Evolutionary conservation across 2,329 filamentous ascomycete species (phyloP), one percentile per base, ranked within the genome.

Genomic region (Cryphonectria nitschkei): DNA sequence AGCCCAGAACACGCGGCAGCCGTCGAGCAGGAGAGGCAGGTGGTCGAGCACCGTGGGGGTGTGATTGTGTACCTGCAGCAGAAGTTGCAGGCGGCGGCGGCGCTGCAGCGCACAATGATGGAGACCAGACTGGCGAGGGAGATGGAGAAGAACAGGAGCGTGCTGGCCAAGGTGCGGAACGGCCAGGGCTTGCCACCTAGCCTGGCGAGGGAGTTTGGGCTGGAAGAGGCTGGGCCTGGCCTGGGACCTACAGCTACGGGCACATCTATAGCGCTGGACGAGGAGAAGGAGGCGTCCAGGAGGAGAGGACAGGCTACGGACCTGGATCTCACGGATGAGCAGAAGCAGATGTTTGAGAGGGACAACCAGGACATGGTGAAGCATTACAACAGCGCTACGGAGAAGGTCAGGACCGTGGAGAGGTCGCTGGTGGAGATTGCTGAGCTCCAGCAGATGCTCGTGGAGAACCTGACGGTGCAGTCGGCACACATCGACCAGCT

Each of bases 331-430:
- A 93, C 92, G 26, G 86, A 90, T 32, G 94, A 98, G 78, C 95
- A 98, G 81, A 84, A 96, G 67, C 95, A 98, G 80, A 88, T 97
- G 78, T 98, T 99, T 82, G 95, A 95, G 75, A 89, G 94, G 81
- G 95, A 97, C 78, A 98, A 98, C 78, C 91, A 94, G 80, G 91
- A 93, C 74, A 94, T 99, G 90, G 86, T 98, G 76, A 93, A 92
- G 80, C 93, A 97, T 81, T 97, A 97, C 80, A 94, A 98, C 81
- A 94, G 92, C 82, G 94, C 93, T n/a, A 84, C 98, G 79, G 92
- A 95, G 80, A 96, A 98, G 86, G 94, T 98, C 75, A 97, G 93
- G 77, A 92, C 92, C 37, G 94, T 94, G 0, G 94, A 99, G 80
- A 93, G 93, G 79, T 97, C 94, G 0, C 87, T 99, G 7, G 81